Evolutionary conservation across 768 basidiomycete species (phyloP), one percentile per base, ranked within the genome.

Genomic region (Megacollybia marginata): DNA sequence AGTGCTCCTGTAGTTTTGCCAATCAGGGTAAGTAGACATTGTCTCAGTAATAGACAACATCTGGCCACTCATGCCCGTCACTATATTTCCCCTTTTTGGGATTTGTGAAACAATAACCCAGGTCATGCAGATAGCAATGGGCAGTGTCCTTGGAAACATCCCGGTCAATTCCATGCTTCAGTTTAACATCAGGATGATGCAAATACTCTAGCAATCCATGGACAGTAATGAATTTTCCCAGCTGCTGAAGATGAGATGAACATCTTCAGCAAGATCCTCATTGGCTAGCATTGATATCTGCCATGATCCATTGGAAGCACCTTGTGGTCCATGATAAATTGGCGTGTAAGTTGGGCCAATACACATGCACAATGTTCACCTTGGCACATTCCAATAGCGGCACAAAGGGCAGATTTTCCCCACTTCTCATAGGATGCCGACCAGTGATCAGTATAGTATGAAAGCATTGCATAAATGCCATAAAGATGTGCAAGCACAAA

Each of bases 151-250:
- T 15, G 7, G 44, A 46, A 16, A 51, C 59, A 5, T 47, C 46
- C 28, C 43, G 46, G 28, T 46, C 46, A 23, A 51, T 51, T 43
- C 28, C 13, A 16, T 51, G 50, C 47, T 51, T 36, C 35, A 10
- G 10, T 16, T 36, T 36, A 16, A 36, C 16, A 36, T 36, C 35
- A 16, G 10, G 10, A 16, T 16, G 16, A 10, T 36, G 35, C 10
- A 36, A 16, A 16, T 10, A 36, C 16, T 36, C 16, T 36, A 16
- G 10, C 35, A 36, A 16, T 16, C 16, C 16, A 10, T 36, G 12
- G 9, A 59, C 59, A 8, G 47, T 47, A n/a, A 61, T 50, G 44
- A 56, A 61, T 42, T 59, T 62, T 8, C 59, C 59, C 23, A 56
- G 20, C 23, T 49, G 43, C 43, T 62, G 56, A 1, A 63, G 48